Evolutionary conservation across 768 basidiomycete genomes (phyloP).

Genomic region (Chlorophyllum brunneum): DNA sequence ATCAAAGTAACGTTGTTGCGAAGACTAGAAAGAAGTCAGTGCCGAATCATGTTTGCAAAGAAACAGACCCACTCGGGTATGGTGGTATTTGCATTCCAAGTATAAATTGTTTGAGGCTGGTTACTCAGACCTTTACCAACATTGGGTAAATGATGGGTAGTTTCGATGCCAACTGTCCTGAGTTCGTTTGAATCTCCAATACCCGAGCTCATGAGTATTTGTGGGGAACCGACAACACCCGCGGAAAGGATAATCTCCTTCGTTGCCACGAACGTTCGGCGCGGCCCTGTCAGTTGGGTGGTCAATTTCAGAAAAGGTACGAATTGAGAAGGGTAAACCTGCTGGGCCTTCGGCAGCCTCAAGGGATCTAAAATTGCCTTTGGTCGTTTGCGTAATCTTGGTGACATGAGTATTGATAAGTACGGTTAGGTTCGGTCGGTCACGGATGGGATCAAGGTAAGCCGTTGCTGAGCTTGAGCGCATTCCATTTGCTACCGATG

Average conservation of each 20-base stretch:
- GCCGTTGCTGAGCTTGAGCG: conserved; percentile 29
- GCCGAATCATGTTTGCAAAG: neutral
- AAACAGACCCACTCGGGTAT: neutral
- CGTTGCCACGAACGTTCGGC: conserved; percentile 29
- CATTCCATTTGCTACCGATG: conserved; percentile 10
- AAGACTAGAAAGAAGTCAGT: neutral
- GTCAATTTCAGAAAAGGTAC: neutral
- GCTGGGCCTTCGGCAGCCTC: neutral
- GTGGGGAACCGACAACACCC: conserved; percentile 20
- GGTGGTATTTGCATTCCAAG: neutral
- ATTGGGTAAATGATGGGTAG: conserved; percentile 18
- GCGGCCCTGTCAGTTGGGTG: neutral
- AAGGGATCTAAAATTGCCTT: neutral
- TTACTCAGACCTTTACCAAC: conserved; percentile 21
- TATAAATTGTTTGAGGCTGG: conserved; percentile 3
- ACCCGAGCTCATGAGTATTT: conserved; percentile 23
- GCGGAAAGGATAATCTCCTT: conserved; percentile 46
- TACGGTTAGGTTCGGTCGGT: conserved; percentile 31
- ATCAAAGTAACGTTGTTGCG: neutral
- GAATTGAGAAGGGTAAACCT: neutral
- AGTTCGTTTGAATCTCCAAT: conserved; percentile 22
- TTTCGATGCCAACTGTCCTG: conserved; percentile 12
- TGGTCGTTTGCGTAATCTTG: conserved; percentile 18
- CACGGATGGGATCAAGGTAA: conserved; percentile 26
- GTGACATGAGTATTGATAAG: conserved; percentile 26